A percentile compares a stretch with the other conserved stretches of the same genome.
These are phyloP conservation scores for Fusarium sp. DNA, from an alignment of 2,329 filamentous ascomycete genomes.

Conservation along the genomic window DNA sequence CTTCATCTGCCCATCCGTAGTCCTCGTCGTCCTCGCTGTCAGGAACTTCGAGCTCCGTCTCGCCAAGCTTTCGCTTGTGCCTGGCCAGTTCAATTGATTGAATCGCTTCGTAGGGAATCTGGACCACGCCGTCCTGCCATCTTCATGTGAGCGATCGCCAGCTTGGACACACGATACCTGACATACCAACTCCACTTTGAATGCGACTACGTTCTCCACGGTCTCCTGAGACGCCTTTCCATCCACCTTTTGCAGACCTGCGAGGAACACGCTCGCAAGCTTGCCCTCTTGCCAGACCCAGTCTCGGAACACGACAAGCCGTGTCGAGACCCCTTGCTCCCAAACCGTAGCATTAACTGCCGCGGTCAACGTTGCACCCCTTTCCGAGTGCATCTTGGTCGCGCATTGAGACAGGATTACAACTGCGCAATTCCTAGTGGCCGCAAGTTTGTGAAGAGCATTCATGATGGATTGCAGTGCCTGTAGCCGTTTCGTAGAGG, in stretches of 20 bases:
- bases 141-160: conserved; percentile 36
- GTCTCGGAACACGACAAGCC: conserved; percentile 83
- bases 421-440: conserved; percentile 76
- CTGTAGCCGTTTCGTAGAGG: conserved; percentile 58
- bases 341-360: conserved; percentile 80
- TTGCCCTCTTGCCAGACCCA: conserved; percentile 66
- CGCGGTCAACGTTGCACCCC: conserved; percentile 76
- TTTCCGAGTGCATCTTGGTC: conserved; percentile 78
- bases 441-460: conserved; percentile 79
- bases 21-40: conserved; percentile 76
- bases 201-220: conserved; percentile 59
- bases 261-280: conserved; percentile 65
- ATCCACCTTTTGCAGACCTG: conserved; percentile 72
- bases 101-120: conserved; percentile 54
- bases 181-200: conserved; percentile 59
- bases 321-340: conserved; percentile 80
- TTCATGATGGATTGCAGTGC: conserved; percentile 72
- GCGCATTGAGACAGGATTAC: conserved; percentile 83
- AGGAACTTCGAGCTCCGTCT: conserved; percentile 68
- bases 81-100: conserved; percentile 48
- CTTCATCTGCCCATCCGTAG: conserved; percentile 77
- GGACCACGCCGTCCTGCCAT: conserved; percentile 56
- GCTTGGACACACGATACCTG: conserved; percentile 20
- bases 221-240: conserved; percentile 58
- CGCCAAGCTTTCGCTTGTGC: conserved; percentile 72